Evolutionary conservation across 352 stramenopile genomes (phyloP), one percentile per base, ranked within the genome.

Genomic region (Phytophthora cajani): DNA sequence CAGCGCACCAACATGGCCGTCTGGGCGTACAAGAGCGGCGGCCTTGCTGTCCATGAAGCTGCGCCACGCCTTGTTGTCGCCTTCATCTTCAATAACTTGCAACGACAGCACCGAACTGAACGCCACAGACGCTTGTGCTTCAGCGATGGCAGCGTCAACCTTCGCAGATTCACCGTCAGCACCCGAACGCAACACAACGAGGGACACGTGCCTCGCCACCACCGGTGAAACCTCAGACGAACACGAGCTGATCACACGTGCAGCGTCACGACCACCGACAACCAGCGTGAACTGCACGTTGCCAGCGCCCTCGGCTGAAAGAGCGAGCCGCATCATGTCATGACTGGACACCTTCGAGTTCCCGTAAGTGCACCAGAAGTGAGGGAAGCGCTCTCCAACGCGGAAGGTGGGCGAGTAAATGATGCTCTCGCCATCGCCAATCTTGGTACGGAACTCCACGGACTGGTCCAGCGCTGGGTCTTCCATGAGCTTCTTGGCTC

Each of bases 1-100:
- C 12, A 95, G 55, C 6, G 62, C 75, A n/a, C 80, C 88, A 42
- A 97, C 66, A 61, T 96, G 88, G 33, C 88, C 87, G 64, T 97
- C 90, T 10, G 90, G 90, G 58, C 90, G 88, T 19, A 97, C 69
- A 23, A 97, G 77, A 33, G 80, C 76, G 27, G 84, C 87, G 2
- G 58, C 53, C 16, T 81, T 67, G 9, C 50, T 62, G 9, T 44
- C 2, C 9, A 70, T 64, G 49, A 94, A 94, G 46, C 65, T 67
- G 2, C 27, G 19, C 85, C 85, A 90, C 47, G 78, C 59, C 8
- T 75, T 62, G 25, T 55, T 68, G 49, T 74, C 42, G n/a, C 21
- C 63, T n/a, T 78, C 69, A 32, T 71, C 58, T 32, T 77, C 47
- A 7, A 71, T 25, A 40, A 85, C 51, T 50, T 69, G 57, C 66